Conservation (phyloP, 2,329 filamentous ascomycete species). For the Penicillium glabrum region DNA sequence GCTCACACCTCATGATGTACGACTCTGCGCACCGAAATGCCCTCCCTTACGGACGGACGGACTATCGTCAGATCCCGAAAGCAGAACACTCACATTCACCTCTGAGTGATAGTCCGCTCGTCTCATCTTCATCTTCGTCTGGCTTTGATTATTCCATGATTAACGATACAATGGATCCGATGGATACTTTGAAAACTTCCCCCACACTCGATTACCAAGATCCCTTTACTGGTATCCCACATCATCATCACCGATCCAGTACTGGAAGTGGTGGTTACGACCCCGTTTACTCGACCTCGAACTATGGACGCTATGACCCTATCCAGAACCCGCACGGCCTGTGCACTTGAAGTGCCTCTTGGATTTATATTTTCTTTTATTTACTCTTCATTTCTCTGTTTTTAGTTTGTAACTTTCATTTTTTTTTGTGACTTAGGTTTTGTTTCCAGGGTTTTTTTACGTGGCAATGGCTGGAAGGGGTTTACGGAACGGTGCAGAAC, state of each 20-base stretch:
- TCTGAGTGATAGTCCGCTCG: conserved; percentile 39
- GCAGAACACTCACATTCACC: conserved; percentile 41
- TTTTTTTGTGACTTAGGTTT: conserved; percentile 2
- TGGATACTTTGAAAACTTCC: conserved; percentile 37
- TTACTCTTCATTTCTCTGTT: neutral
- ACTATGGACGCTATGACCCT: conserved; percentile 35
- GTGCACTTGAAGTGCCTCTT: conserved; percentile 27
- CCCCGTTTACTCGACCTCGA: conserved; percentile 29
- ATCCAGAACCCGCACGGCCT: conserved; percentile 35
- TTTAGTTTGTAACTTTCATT: neutral
- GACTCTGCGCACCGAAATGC: conserved; percentile 32
- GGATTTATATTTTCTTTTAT: neutral
- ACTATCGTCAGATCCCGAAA: conserved; percentile 37
- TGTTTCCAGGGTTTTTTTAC: conserved; percentile 3
- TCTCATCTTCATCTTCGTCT: conserved; percentile 42
- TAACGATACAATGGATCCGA: conserved; percentile 40
- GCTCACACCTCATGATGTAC: conserved; percentile 36
- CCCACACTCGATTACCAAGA: conserved; percentile 38
- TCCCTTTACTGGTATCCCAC: conserved; percentile 24
- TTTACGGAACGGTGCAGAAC: conserved; percentile 38
- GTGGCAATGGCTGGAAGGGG: conserved; percentile 14
- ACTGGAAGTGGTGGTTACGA: conserved; percentile 30
- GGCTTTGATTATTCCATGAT: conserved; percentile 39
- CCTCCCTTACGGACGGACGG: conserved; percentile 33
- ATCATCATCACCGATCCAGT: conserved; percentile 25